phyloP scores from a whole-genome alignment of 306 rosid species.

The Vigna radiata region DNA sequence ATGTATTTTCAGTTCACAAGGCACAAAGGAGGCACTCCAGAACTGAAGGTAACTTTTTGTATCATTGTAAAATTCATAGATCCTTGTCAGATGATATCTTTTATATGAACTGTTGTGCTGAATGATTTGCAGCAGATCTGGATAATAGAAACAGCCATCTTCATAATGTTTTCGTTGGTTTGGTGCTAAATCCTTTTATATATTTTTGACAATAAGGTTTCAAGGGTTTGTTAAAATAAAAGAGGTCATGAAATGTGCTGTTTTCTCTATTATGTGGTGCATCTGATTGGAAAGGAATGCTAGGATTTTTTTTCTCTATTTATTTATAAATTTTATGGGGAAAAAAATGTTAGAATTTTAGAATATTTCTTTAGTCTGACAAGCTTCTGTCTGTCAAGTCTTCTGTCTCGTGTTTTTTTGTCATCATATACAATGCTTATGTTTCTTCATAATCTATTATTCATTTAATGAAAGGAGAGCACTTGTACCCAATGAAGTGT shows the following conservation, averaged over 20 bases:
- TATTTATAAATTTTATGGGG: neutral
- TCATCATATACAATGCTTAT: no score
- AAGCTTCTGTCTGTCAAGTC: no score
- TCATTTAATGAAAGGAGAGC: no score
- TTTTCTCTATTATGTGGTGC: neutral
- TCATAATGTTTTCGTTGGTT: neutral
- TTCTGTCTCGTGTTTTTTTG: no score
- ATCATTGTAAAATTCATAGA: slow-evolving; percentile 9
- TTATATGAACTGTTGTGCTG: neutral
- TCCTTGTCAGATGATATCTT: slow-evolving; percentile 10
- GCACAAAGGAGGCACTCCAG: slow-evolving; percentile 92
- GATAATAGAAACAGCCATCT: slow-evolving; percentile 13
- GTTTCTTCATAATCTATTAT: no score
- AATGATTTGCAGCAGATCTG: neutral
- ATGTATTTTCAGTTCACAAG: slow-evolving; percentile 96
- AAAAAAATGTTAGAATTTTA: neutral
- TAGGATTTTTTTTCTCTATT: neutral
- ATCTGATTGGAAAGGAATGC: slow-evolving; percentile 9
- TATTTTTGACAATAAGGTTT: slow-evolving; percentile 8
- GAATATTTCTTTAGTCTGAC: no score
- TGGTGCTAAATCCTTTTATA: neutral
- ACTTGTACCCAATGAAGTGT: no score
- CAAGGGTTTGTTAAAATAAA: neutral
- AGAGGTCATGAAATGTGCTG: neutral
- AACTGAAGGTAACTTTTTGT: slow-evolving; percentile 66